Evolutionary conservation across 2,329 filamentous ascomycete genomes (phyloP).

Genomic region (Apiospora malaysiana): DNA sequence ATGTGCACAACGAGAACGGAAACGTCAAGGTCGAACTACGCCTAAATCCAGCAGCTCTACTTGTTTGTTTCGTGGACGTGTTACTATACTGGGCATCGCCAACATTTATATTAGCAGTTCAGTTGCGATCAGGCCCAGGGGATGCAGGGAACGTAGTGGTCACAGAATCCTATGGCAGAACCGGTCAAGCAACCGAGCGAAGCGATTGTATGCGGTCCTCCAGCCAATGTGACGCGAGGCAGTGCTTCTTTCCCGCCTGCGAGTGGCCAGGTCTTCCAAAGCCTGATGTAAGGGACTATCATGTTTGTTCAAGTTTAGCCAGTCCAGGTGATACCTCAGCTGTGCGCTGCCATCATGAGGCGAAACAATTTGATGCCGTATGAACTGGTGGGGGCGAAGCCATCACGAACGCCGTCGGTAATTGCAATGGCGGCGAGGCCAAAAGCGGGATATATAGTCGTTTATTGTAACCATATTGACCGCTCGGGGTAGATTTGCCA

Average conservation of each 20-base stretch:
- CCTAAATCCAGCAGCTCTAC: neutral
- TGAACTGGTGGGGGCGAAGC: neutral
- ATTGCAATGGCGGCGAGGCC: neutral
- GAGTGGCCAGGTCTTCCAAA: neutral
- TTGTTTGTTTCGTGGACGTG: neutral
- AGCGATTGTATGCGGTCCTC: neutral
- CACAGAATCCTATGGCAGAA: neutral
- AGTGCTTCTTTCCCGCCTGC: neutral
- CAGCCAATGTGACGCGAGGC: neutral
- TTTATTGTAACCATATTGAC: neutral
- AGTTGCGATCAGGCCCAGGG: neutral
- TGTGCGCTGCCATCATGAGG: neutral
- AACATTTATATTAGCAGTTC: neutral
- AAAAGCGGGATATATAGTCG: neutral
- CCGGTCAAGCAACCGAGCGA: constrained; percentile 5
- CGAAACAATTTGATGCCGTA: neutral
- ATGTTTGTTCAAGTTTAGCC: neutral
- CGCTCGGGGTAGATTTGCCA: neutral
- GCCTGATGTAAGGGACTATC: neutral
- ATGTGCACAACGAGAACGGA: no score
- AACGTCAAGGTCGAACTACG: no score
- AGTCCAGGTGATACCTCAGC: neutral
- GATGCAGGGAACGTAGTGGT: neutral
- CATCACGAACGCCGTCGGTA: neutral
- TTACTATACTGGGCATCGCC: no score